Evolutionary conservation across 2,329 filamentous ascomycete genomes (phyloP).

Genomic region (Dactylellina cionopaga): DNA sequence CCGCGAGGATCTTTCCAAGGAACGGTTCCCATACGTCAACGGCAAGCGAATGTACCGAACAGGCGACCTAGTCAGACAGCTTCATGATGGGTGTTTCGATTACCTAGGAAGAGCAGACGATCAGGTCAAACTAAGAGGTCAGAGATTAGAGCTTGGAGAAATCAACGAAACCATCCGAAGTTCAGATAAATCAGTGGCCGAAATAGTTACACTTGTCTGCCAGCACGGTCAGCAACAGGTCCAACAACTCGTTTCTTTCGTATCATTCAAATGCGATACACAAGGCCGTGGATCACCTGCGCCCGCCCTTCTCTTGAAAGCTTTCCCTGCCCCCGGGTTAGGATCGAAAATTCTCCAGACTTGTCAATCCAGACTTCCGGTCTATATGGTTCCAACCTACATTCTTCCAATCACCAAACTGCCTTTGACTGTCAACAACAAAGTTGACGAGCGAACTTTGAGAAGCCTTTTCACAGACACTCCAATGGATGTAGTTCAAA

Average conservation of each 20-base stretch:
- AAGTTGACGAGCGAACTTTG: constrained; percentile 78
- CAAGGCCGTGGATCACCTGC: constrained; percentile 14
- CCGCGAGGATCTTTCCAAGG: constrained; percentile 76
- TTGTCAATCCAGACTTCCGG: constrained; percentile 76
- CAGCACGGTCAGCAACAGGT: constrained; percentile 78
- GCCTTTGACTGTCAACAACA: constrained; percentile 88
- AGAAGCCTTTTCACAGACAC: constrained; percentile 73
- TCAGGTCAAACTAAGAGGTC: constrained; percentile 89
- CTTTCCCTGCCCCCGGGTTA: constrained; percentile 15
- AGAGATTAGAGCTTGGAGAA: constrained; percentile 87
- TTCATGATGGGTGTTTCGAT: constrained; percentile 83
- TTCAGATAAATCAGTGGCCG: constrained; percentile 68
- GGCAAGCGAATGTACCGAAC: constrained; percentile 75
- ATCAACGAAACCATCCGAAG: constrained; percentile 84
- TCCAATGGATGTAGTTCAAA: constrained; percentile 70
- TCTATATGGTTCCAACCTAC: constrained; percentile 92
- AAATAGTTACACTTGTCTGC: constrained; percentile 80
- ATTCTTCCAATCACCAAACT: constrained; percentile 76
- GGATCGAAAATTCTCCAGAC: constrained; percentile 62
- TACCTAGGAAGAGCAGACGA: constrained; percentile 90
- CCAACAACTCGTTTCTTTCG: constrained; percentile 83
- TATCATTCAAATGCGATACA: constrained; percentile 62
- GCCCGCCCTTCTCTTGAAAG: constrained; percentile 22
- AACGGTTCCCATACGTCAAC: constrained; percentile 72
- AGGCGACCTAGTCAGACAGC: constrained; percentile 83